These are phyloP conservation scores for Ophidiomyces ophidiicola DNA, from an alignment of 2,329 filamentous ascomycete genomes.

Conservation along the genomic window DNA sequence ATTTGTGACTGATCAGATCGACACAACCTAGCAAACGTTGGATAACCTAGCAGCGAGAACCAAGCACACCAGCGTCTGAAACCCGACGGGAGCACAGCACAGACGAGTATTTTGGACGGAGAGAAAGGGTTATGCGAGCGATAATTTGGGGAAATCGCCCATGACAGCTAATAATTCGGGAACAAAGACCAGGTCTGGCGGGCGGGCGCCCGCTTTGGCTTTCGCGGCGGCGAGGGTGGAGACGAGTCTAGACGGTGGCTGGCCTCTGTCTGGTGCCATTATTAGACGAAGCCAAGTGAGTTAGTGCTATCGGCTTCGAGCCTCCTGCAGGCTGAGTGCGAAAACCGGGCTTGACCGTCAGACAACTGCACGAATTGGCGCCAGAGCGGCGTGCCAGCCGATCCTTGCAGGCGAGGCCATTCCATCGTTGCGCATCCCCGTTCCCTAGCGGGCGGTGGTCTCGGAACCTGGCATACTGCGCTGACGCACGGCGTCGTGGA, in stretches of 20 bases:
- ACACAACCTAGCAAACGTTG: conserved; percentile 6
- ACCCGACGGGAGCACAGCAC: no score
- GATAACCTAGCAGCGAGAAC: neutral
- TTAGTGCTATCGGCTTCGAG: conserved; percentile 7
- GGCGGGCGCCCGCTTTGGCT: neutral
- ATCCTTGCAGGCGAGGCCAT: conserved; percentile 8
- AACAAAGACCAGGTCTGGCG: conserved; percentile 4
- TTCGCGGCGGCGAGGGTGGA: conserved; percentile 9
- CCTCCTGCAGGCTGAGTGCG: conserved; percentile 10
- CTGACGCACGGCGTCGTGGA: neutral
- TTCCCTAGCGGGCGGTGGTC: neutral
- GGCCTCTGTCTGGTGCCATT: conserved; percentile 1
- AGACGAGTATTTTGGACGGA: neutral
- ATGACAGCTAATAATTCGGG: conserved; percentile 3
- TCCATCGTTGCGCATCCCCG: neutral
- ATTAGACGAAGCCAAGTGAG: conserved; percentile 10
- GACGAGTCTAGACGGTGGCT: conserved; percentile 13
- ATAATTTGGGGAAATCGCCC: conserved; percentile 9
- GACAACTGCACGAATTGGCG: conserved; percentile 9
- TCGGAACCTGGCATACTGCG: conserved; percentile 3
- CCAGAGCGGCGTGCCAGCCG: conserved; percentile 4
- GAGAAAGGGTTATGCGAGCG: neutral
- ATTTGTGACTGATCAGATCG: conserved; percentile 14
- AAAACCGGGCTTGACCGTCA: conserved; percentile 6
- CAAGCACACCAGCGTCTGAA: neutral